A percentile compares a stretch with the other conserved stretches of the same genome.
Evolutionary conservation across 2,329 filamentous ascomycete genomes (phyloP).

Genomic region (Torrubiella hemipterigena): DNA sequence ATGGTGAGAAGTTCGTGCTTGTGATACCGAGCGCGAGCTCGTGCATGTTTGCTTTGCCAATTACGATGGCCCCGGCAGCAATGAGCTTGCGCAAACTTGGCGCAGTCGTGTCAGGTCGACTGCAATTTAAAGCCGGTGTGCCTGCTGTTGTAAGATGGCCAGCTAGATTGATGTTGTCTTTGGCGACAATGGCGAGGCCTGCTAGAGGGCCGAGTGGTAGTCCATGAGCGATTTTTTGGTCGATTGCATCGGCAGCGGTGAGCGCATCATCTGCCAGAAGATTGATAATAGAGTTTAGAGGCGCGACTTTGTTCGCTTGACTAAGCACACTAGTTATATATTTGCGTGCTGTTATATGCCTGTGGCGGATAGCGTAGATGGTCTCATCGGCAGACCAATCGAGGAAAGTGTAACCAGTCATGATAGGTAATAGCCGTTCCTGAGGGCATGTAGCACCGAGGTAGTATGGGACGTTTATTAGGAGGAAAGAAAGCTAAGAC

Average conservation of each 20-base stretch:
- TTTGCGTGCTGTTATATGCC: constrained; percentile 1
- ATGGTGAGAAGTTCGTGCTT: constrained; percentile 9
- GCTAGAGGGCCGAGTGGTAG: constrained; percentile 8
- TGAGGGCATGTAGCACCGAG: too few relatives aligned
- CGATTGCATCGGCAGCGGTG: constrained; percentile 5
- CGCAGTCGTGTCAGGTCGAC: constrained; percentile 7
- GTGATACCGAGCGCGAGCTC: constrained; percentile 9
- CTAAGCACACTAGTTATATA: constrained; percentile 5
- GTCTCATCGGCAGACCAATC: constrained; percentile 5
- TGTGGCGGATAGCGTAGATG: constrained; percentile 4
- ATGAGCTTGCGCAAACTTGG: constrained; percentile 10
- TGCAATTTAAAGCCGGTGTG: constrained; percentile 7
- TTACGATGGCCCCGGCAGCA: constrained; percentile 14
- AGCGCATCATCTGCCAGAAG: constrained; percentile 3
- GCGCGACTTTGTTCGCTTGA: constrained; percentile 1
- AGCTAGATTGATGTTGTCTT: constrained; percentile 11
- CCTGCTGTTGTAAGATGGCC: constrained; percentile 7
- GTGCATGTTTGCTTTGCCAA: constrained; percentile 43
- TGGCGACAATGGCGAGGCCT: constrained; percentile 11
- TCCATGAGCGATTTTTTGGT: constrained; percentile 5
- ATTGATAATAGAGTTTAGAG: constrained; percentile 4
- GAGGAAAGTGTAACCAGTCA: too few relatives aligned
- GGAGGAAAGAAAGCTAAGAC: too few relatives aligned
- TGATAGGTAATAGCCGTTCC: too few relatives aligned
- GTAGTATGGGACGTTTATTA: too few relatives aligned